Conservation (phyloP, 768 basidiomycete species). For the Podaxis sp. region DNA sequence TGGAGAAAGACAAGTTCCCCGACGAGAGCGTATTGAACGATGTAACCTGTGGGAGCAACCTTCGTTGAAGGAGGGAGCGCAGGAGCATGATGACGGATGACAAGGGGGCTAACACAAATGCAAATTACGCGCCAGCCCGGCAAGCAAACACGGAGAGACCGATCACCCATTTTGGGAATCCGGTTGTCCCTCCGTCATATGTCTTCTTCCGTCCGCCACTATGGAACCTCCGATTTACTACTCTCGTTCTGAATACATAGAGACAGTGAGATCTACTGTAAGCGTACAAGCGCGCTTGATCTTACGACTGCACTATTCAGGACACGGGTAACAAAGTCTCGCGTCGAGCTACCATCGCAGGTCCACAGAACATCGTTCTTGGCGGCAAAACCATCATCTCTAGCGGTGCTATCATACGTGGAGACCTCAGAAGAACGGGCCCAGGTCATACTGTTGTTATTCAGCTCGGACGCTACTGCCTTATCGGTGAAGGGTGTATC, state of each 20-base stretch:
- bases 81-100: slow-evolving; percentile 14
- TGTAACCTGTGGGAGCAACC: neutral
- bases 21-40: neutral
- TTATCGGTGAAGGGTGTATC: slow-evolving; percentile 86
- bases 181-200: neutral
- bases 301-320: slow-evolving; percentile 34
- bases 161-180: slow-evolving; percentile 5
- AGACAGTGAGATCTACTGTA: slow-evolving; percentile 56
- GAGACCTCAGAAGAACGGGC: slow-evolving; percentile 86
- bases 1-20: neutral
- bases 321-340: slow-evolving; percentile 98
- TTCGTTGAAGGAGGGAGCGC: slow-evolving; percentile 1
- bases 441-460: slow-evolving; percentile 94
- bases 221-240: slow-evolving; percentile 82
- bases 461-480: slow-evolving; percentile 88
- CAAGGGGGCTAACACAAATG: neutral
- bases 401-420: slow-evolving; percentile 85
- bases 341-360: slow-evolving; percentile 85
- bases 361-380: slow-evolving; percentile 95
- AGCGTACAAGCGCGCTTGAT: neutral
- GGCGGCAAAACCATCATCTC: slow-evolving; percentile 97
- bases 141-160: neutral
- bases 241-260: slow-evolving; percentile 81
- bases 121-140: neutral
- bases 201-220: neutral